Conservation (phyloP, 495 filamentous ascomycete species). For the Friedmanniomyces endolithicus region DNA sequence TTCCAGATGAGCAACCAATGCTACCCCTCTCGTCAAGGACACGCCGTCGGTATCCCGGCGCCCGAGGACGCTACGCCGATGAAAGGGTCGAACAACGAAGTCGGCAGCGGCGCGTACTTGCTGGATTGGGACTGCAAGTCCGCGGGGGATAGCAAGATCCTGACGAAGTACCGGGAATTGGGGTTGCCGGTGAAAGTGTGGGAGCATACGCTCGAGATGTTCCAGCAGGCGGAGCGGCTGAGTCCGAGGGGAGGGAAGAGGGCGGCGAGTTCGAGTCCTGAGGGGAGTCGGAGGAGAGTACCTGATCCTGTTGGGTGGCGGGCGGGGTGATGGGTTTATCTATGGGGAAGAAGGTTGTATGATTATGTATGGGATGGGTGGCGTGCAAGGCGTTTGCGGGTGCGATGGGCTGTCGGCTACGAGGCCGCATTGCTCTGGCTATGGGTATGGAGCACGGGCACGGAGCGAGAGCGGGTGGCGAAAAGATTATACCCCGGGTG, state of each 20-base stretch:
- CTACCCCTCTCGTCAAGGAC: constrained; percentile 6
- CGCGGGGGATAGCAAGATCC: constrained; percentile 20
- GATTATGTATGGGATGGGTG: background rate
- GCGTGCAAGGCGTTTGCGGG: background rate
- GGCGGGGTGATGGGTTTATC: constrained; percentile 2
- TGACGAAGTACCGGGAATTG: constrained; percentile 26
- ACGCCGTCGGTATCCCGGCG: constrained; percentile 13
- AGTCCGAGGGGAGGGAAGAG: constrained; percentile 7
- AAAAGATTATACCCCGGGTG: no score
- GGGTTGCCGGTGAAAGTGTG: constrained; percentile 27
- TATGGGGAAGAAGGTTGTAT: background rate
- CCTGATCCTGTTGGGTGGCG: constrained; percentile 16
- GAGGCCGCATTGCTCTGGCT: background rate
- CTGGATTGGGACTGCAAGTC: constrained; percentile 30
- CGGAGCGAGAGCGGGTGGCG: no score
- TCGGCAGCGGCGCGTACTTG: constrained; percentile 32
- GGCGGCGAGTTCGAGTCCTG: background rate
- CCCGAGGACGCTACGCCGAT: constrained; percentile 16
- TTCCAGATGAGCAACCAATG: constrained; percentile 18
- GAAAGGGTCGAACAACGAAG: constrained; percentile 24
- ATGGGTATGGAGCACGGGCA: background rate
- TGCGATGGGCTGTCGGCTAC: background rate
- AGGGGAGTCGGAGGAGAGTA: background rate
- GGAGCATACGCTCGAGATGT: constrained; percentile 31
- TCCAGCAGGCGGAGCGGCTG: constrained; percentile 18